Evolutionary conservation across 2,329 filamentous ascomycete genomes (phyloP), one percentile per base, ranked within the genome.

Genomic region (Botryotinia convoluta): DNA sequence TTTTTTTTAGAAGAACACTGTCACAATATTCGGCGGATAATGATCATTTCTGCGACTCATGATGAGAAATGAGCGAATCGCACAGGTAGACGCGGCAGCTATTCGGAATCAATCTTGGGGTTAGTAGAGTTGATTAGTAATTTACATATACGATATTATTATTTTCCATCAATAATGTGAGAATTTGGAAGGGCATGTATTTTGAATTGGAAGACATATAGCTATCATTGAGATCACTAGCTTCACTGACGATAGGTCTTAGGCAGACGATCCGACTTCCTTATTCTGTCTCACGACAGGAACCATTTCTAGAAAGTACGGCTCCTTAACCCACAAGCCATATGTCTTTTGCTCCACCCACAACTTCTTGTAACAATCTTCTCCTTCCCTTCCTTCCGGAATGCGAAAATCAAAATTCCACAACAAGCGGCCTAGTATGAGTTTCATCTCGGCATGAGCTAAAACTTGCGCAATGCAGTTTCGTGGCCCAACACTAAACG

Each of bases 321-420:
- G 35, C 37, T 39, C 37, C 42, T 64, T 64, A 4, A 39, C n/a
- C 61, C 61, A 64, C n/a, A 64, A 39, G 10, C 42, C 42, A 32
- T n/a, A 44, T n/a, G n/a, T 64, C 61, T 64, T 64, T 32, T 64
- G 61, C 35, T 44, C 22, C n/a, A 18, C 61, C 61, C 37, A 64
- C 22, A 26, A 42, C 12, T 39, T 64, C 37, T 35, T 64, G 42
- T 64, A 39, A 20, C 18, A 32, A 44, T 44, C n/a, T 37, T 64
- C 61, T 35, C 20, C 61, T 59, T 20, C 29, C 57, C 57, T 59
- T 59, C 57, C 57, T 35, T 59, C n/a, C 20, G 61, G 35, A 44
- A 73, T 42, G 29, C 73, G 32, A 12, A 74, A 51, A 32, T 76
- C 72, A 26, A 76, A 74, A 48, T 76, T 73, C 71, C 71, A 75